Percentiles rank a stretch among this genome's conserved stretches.
These are phyloP conservation scores for Vaccinium corymbosum DNA, from an alignment of 148 eudicot species.

Conservation along the genomic window DNA sequence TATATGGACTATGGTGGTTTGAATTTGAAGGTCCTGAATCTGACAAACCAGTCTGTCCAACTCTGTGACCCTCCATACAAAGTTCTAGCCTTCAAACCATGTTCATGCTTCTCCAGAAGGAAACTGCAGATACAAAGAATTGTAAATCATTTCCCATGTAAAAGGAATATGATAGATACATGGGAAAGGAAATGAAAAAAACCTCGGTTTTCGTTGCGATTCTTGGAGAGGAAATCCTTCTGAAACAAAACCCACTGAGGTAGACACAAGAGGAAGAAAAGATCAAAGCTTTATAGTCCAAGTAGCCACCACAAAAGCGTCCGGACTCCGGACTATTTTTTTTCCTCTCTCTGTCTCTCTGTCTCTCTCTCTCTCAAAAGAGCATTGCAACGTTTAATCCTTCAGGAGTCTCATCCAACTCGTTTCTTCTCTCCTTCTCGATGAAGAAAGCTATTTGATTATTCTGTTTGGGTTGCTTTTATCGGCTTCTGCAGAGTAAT, in stretches of 20 bases:
- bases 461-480: conserved; percentile 12
- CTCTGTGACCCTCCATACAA: conserved; percentile 81
- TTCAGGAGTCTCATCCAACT: not conserved
- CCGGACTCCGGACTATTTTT: conserved; percentile 15
- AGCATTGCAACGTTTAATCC: not conserved
- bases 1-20: conserved; percentile 61
- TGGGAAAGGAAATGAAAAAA: not conserved
- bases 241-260: conserved; percentile 10
- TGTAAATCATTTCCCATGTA: not conserved
- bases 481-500: not conserved
- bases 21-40: conserved; percentile 40
- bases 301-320: conserved; percentile 8
- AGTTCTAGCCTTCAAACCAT: conserved; percentile 29
- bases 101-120: not conserved
- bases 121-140: not conserved
- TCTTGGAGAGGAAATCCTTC: not conserved
- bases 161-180: too few species aligned
- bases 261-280: conserved; percentile 4
- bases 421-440: conserved; percentile 6
- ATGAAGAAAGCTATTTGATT: conserved; percentile 9
- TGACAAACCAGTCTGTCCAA: conserved; percentile 39
- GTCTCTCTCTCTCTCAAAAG: not conserved
- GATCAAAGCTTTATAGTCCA: conserved; percentile 29
- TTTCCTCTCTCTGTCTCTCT: too few species aligned
- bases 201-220: not conserved